phyloP scores from a whole-genome alignment of 1,139 yeast species.

The Yamadazyma epiphylla region DNA sequence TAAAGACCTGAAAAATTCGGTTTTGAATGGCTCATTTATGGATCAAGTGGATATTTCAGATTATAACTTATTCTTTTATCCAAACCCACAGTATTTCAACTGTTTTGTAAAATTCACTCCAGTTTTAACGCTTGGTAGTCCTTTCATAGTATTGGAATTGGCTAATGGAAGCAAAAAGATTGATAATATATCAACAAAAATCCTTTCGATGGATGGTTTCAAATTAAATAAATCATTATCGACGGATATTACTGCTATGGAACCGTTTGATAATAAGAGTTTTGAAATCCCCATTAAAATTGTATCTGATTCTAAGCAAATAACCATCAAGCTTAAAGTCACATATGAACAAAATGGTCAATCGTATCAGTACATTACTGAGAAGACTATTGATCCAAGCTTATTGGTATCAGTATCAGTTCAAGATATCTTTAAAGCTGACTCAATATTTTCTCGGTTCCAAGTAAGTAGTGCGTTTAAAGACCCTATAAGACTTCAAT shows the following conservation, averaged over 20 bases:
- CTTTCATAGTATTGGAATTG: slow-evolving; percentile 6
- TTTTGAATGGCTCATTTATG: slow-evolving; percentile 10
- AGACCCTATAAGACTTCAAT: slow-evolving; percentile 52
- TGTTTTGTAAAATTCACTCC: slow-evolving; percentile 5
- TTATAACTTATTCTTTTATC: slow-evolving; percentile 8
- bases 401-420: slow-evolving; percentile 66
- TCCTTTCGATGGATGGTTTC: slow-evolving; percentile 6
- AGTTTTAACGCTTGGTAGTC: slow-evolving; percentile 7
- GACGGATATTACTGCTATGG: slow-evolving; percentile 9
- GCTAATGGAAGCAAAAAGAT: slow-evolving; percentile 6
- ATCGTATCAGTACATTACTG: slow-evolving; percentile 19
- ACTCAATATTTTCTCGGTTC: slow-evolving; percentile 60
- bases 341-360: slow-evolving; percentile 23
- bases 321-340: slow-evolving; percentile 27
- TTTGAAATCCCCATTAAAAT: slow-evolving; percentile 21
- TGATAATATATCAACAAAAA: slow-evolving; percentile 6
- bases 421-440: slow-evolving; percentile 64
- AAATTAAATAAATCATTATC: slow-evolving; percentile 1
- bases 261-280: slow-evolving; percentile 11
- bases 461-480: slow-evolving; percentile 58
- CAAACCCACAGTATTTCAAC: slow-evolving; percentile 5
- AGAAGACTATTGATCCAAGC: slow-evolving; percentile 43
- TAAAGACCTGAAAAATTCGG: slow-evolving; percentile 6
- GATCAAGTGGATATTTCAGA: slow-evolving; percentile 1
- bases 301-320: slow-evolving; percentile 21